phyloP scores from a whole-genome alignment of 345 rosid genomes.

The Balakata baccata region DNA sequence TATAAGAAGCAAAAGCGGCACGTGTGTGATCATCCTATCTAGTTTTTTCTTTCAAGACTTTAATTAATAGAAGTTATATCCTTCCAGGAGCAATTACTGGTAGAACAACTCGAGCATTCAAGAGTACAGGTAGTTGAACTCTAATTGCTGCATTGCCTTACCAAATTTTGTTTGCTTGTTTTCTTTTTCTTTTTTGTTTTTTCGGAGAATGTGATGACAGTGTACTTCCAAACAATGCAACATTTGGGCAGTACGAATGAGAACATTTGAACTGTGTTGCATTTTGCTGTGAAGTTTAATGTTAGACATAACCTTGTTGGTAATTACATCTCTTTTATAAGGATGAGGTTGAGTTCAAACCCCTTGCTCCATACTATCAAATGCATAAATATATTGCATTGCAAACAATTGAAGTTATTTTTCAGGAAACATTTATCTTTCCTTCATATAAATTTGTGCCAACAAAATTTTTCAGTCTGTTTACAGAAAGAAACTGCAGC shows the following conservation, averaged over 20 bases:
- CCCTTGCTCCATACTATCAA: background rate
- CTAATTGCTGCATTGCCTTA: constrained; percentile 1
- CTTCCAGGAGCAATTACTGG: constrained; percentile 68
- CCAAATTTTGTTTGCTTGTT: background rate
- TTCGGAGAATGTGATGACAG: background rate
- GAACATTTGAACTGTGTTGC: background rate
- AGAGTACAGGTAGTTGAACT: constrained; percentile 52
- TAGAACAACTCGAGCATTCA: constrained; percentile 79
- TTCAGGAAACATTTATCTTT: background rate
- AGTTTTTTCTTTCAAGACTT: background rate
- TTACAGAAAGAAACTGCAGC: background rate
- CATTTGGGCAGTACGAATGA: background rate
- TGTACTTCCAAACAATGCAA: background rate
- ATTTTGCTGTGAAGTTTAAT: background rate
- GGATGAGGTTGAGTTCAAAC: background rate
- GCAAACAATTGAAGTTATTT: background rate
- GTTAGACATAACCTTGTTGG: background rate
- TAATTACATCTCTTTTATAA: background rate
- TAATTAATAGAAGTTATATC: constrained; percentile 11
- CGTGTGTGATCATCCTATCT: background rate
- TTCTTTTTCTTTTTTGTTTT: background rate
- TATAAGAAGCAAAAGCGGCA: background rate
- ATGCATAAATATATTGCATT: background rate
- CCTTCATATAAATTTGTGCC: background rate
- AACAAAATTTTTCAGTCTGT: background rate